Evolutionary conservation across 306 rosid genomes (phyloP), one percentile per base, ranked within the genome.

Genomic region (Casuarina cunninghamiana): DNA sequence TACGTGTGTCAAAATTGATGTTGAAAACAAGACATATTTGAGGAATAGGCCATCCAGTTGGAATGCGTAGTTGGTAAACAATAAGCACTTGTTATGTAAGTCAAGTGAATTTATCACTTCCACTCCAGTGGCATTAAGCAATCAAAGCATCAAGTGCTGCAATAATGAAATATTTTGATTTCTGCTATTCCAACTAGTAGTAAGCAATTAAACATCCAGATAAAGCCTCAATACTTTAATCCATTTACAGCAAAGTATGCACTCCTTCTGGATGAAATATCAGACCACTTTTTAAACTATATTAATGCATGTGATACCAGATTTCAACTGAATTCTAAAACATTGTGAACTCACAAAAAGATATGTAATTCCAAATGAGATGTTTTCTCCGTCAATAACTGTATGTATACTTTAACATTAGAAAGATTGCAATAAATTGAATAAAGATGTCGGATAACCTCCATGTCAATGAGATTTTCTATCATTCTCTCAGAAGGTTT

Each of bases 401-500:
- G 13, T 15, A n/a, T 3, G 10, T 13, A 12, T 41, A 16, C 35
- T 66, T 66, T 66, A 42, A 12, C 6, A 16, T 42, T 16, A 66
- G 38, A 62, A 13, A 41, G 19, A 5, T 13, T 26, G 19, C 48
- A 43, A 5, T 38, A 16, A 21, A 81, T 44, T 51, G 69, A 39
- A 57, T 2, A 49, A 46, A 66, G 71, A 66, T 65, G 41, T 66
- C 46, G 16, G 10, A 51, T n/a, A 68, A 86, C 89, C 89, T 86
- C 86, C 80, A 81, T 83, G 71, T 83, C 87, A 71, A 86, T 75
- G 16, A 86, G 84, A 78, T 83, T 83, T 69, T 35, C 73, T 72
- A 86, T 86, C 87, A 86, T 86, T 16, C 80, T 78, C 84, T 81
- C 78, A 60, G 87, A 82, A 72, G 87, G 89, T 51, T 81, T 72